Evolutionary conservation across 495 filamentous ascomycete genomes (phyloP), one percentile per base, ranked within the genome.

Genomic region (Penicillium bialowiezense): DNA sequence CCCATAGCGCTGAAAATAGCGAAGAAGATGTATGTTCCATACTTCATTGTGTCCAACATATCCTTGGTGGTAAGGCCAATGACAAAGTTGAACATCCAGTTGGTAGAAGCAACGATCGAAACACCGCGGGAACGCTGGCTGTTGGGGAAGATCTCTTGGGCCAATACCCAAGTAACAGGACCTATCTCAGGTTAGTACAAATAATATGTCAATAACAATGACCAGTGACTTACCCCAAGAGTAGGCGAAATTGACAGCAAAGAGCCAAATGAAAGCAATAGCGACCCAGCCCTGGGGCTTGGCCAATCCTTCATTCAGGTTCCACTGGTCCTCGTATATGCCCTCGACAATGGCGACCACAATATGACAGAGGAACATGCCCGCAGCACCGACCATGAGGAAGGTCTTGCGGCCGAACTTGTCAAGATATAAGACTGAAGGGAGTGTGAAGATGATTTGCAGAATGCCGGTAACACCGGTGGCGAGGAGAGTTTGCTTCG

Each of bases 391-490:
- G 14, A 68, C 78, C 37, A 90, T 80, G 18, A 92, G 78, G 28
- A 90, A 75, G 3, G 81, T 79, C 50, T 86, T 77, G 29, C 86
- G 83, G 15, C 86, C 86, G 31, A 80, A 87, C 48, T 77, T 80
- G 59, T 90, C 86, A 51, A 89, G 82, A 66, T 80, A 87, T 55
- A 85, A 76, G 61, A 83, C 86, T 50, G 81, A 79, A 32, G 83
- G 67, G 4, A 78, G 60, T 0, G 84, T 88, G 63, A 84, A 86
- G 65, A 86, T 68, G 62, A 89, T 86, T 64, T 88, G 85, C 17
- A 88, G 59, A 14, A 85, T 86, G 59, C 87, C 88, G 52, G 86
- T 84, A 32, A 88, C 74, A 33, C 84, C 83, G 3, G 83, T 86
- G 4, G 80, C 82, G 23, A 86, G 75, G 38, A 88, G 72, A 53